These are phyloP conservation scores for Dactylonectria macrodidyma DNA, from an alignment of 2,329 filamentous ascomycete species.

Conservation along the genomic window DNA sequence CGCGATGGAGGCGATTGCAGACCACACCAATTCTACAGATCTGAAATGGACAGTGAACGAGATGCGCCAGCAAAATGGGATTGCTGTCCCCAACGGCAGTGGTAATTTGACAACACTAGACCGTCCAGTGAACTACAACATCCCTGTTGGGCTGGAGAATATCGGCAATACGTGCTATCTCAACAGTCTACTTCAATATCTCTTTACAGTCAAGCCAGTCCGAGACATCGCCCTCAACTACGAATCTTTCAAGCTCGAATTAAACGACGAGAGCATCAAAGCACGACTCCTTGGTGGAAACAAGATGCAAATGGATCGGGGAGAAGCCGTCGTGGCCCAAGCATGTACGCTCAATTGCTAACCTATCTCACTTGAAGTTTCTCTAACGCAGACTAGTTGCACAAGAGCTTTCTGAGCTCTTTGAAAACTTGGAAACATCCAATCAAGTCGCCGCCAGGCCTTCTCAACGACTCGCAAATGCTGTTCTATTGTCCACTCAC, in stretches of 20 bases:
- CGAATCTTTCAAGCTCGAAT: constrained; percentile 77
- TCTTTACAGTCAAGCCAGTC: constrained; percentile 89
- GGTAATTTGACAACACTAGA: background rate
- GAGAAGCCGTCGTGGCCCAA: constrained; percentile 76
- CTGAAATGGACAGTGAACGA: constrained; percentile 48
- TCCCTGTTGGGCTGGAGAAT: constrained; percentile 90
- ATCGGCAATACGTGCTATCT: constrained; percentile 99
- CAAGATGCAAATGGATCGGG: constrained; percentile 64
- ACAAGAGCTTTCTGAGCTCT: constrained; percentile 79
- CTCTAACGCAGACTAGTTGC: constrained; percentile 71
- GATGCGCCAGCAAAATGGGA: constrained; percentile 45
- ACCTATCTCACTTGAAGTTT: background rate
- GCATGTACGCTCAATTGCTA: constrained; percentile 75
- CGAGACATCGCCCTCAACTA: constrained; percentile 86
- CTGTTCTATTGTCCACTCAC: constrained; percentile 76
- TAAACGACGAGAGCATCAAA: constrained; percentile 74
- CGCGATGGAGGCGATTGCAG: constrained; percentile 54
- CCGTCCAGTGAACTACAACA: constrained; percentile 58
- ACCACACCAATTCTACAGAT: constrained; percentile 48
- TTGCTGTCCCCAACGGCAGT: constrained; percentile 34
- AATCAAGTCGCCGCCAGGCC: constrained; percentile 76
- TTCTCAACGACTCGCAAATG: constrained; percentile 82
- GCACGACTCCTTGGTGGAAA: constrained; percentile 82
- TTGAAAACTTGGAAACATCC: constrained; percentile 78
- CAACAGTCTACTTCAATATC: constrained; percentile 95